phyloP scores from a whole-genome alignment of 2,329 filamentous ascomycete genomes.

The Pseudocercospora crystallina region DNA sequence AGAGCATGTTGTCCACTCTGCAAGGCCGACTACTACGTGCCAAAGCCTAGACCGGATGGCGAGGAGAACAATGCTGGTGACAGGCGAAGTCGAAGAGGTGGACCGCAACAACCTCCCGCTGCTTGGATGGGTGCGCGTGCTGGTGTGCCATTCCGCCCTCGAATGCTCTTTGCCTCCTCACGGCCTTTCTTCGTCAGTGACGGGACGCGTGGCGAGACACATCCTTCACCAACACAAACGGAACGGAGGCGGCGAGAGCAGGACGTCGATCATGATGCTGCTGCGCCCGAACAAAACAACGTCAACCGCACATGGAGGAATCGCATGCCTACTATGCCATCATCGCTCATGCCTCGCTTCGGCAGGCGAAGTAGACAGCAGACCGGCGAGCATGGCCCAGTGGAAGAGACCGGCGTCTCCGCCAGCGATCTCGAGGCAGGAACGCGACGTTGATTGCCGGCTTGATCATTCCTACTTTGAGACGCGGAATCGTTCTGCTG shows the following conservation, averaged over 20 bases:
- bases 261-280: constrained; percentile 6
- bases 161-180: constrained; percentile 28
- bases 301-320: constrained; percentile 25
- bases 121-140: constrained; percentile 31
- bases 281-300: constrained; percentile 9
- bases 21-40: constrained; percentile 96
- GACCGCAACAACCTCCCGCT: constrained; percentile 27
- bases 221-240: constrained; percentile 4
- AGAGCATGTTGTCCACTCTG: constrained; percentile 95
- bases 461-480: too few relatives aligned
- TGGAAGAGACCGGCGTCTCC: constrained; percentile 21
- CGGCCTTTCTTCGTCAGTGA: constrained; percentile 27
- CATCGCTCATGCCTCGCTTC: constrained; percentile 23
- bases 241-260: constrained; percentile 6
- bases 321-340: constrained; percentile 22
- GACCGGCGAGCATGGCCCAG: constrained; percentile 18
- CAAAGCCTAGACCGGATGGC: constrained; percentile 75
- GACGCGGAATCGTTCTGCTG: too few relatives aligned
- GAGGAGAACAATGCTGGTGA: constrained; percentile 30
- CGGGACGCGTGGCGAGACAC: constrained; percentile 6
- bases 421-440: constrained; percentile 34
- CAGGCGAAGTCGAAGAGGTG: constrained; percentile 10
- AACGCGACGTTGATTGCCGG: constrained; percentile 14
- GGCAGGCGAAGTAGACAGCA: constrained; percentile 23
- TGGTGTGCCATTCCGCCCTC: constrained; percentile 27